Evolutionary conservation across 768 basidiomycete species (phyloP), one percentile per base, ranked within the genome.

Genomic region (Solioccasus polychromus): DNA sequence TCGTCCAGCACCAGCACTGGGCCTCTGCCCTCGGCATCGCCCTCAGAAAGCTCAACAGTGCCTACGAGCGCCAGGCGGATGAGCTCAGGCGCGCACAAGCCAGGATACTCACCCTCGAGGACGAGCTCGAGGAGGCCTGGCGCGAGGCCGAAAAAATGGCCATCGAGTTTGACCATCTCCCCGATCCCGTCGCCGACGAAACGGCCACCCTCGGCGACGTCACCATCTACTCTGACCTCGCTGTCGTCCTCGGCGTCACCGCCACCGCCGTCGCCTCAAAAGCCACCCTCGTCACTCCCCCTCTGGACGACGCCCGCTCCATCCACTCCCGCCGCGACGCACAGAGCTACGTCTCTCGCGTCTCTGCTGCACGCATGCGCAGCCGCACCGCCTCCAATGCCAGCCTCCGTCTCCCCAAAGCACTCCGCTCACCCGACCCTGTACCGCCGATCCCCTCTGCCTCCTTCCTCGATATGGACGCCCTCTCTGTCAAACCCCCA

Each of bases 121-220:
- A 75, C 12, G 85, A 88, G 52, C 70, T 90, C 19, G 80, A 84
- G 38, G 89, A 91, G 42, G 89, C 88, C 1, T 91, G 89, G 89
- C 74, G 74, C 37, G 81, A 83, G 47, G 89, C 87, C 3, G 83
- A 88, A 54, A 78, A 76, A 32, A 70, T 89, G 53, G 89, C 88
- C 1, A 62, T 70, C 41, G 85, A 89, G 59, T 74, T 89, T 56
- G 87, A 91, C 59, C 79, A 79, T 34, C 61, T 80, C 40, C 6
- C 5, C 8, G 41, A 49, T 30, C 44, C 59, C 14, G 60, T 58
- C 8, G 39, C 49, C 30, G 64, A 68, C 35, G 62, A 68, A 35
- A 63, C 59, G 30, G 50, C 50, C 2, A 55, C 54, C 1, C 48
- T 64, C 3, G 55, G 54, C 12, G 57, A 55, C 25, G 3, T 60